phyloP scores from a whole-genome alignment of 129 eudicot species.

The Erigeron canadensis region DNA sequence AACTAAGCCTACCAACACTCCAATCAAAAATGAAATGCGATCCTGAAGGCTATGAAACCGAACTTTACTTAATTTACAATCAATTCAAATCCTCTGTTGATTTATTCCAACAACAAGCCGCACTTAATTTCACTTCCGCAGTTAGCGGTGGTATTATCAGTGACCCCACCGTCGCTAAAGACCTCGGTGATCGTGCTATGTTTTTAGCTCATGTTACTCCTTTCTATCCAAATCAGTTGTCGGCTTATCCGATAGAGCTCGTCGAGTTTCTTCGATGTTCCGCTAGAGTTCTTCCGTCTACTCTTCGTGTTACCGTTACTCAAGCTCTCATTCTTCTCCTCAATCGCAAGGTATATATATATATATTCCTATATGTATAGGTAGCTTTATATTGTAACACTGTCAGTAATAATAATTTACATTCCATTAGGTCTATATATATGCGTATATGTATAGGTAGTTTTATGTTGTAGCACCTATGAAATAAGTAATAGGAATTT shows the following conservation, averaged over 20 bases:
- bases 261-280: constrained; percentile 54
- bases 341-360: constrained; percentile 60
- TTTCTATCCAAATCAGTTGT: constrained; percentile 57
- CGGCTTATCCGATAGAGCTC: constrained; percentile 59
- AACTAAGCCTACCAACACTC: constrained; percentile 62
- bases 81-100: constrained; percentile 91
- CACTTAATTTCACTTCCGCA: constrained; percentile 65
- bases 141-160: constrained; percentile 64
- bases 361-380: background rate
- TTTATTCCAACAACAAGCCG: constrained; percentile 76
- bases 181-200: constrained; percentile 77
- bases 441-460: too few relatives aligned
- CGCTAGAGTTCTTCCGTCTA: constrained; percentile 63
- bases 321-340: constrained; percentile 77
- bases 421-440: too few relatives aligned
- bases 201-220: constrained; percentile 91
- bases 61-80: constrained; percentile 58
- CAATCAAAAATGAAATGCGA: constrained; percentile 93
- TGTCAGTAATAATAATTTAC: too few relatives aligned
- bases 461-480: too few relatives aligned
- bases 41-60: constrained; percentile 82
- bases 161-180: constrained; percentile 71
- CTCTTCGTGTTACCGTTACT: constrained; percentile 62
- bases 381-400: background rate
- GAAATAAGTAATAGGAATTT: too few relatives aligned